phyloP scores from a whole-genome alignment of 148 eudicot species.

The Fallopia convolvulus region DNA sequence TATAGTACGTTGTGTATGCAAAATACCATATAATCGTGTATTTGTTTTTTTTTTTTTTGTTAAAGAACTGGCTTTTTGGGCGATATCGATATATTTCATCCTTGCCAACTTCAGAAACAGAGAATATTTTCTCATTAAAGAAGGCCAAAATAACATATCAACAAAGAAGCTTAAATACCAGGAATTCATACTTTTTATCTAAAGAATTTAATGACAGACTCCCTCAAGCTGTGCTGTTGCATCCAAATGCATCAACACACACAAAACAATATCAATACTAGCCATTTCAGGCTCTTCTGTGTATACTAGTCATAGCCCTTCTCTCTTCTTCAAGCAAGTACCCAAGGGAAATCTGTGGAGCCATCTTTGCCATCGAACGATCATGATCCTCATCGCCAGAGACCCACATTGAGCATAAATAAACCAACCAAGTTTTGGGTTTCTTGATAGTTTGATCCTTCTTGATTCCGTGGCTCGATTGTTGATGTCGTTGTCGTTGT shows the following conservation, averaged over 20 bases:
- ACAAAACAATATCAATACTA: neutral
- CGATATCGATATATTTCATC: neutral
- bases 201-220: neutral
- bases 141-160: neutral
- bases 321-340: conserved; percentile 9
- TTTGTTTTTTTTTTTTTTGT: neutral
- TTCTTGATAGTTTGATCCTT: neutral
- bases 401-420: neutral
- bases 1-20: neutral
- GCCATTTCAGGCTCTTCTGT: neutral
- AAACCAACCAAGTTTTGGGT: neutral
- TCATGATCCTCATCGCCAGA: neutral
- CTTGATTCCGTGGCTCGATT: neutral
- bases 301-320: neutral
- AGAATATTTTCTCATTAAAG: neutral
- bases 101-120: neutral
- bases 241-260: neutral
- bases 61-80: no score
- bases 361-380: neutral
- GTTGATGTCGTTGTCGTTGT: neutral
- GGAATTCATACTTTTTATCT: neutral
- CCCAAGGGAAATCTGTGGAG: conserved; percentile 5
- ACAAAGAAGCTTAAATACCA: neutral
- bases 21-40: neutral
- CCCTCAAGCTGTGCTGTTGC: neutral